Conservation (phyloP, 1,139 yeast genomes). For the Suhomyces chickasaworum region DNA sequence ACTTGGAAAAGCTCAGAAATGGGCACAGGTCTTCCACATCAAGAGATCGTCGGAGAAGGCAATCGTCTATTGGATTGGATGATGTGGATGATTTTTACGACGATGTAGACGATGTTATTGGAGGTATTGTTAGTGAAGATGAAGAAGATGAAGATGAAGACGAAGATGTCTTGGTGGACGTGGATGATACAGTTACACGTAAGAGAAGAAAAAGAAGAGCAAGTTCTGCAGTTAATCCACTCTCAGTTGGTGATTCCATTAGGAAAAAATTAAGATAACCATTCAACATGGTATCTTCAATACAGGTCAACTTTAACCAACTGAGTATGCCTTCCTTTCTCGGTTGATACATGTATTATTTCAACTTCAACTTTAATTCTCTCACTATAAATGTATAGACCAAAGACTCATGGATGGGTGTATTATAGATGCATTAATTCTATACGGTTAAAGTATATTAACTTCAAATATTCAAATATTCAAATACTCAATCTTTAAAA, state of each 20-base stretch:
- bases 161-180: conserved; percentile 39
- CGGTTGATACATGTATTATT: conserved; percentile 5
- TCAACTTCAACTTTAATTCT: conserved; percentile 9
- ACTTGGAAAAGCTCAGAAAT: conserved; percentile 50
- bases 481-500: too few relatives aligned
- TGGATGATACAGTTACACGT: conserved; percentile 35
- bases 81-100: conserved; percentile 52
- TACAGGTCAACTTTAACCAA: background rate
- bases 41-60: conserved; percentile 38
- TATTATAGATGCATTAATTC: background rate
- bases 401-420: background rate
- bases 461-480: background rate
- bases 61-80: conserved; percentile 45
- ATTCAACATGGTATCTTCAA: background rate
- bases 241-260: conserved; percentile 29
- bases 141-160: conserved; percentile 29
- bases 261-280: conserved; percentile 12
- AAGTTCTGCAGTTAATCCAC: conserved; percentile 49
- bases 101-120: conserved; percentile 40
- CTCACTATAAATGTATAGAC: conserved; percentile 7
- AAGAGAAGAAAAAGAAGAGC: conserved; percentile 44
- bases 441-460: background rate
- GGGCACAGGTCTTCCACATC: conserved; percentile 42
- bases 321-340: background rate
- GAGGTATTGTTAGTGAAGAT: conserved; percentile 38